A percentile compares a stretch with the other conserved stretches of the same genome.
Evolutionary conservation across 176 grass and related monocot species (phyloP).

Genomic region (Eleusine indica): DNA sequence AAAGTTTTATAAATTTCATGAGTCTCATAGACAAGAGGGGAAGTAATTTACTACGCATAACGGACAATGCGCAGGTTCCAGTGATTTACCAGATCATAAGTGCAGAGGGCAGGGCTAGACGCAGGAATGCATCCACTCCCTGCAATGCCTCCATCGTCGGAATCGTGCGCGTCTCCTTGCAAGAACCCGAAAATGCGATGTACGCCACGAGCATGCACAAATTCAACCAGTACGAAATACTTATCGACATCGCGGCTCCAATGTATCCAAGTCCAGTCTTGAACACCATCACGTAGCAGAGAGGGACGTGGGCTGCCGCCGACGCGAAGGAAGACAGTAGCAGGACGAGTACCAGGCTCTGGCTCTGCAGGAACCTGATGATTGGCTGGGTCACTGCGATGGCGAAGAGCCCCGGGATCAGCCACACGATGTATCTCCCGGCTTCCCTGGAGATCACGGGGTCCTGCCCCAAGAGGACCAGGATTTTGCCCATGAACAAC

Average conservation of each 20-base stretch:
- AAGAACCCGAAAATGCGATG: constrained; percentile 56
- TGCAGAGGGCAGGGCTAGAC: constrained; percentile 75
- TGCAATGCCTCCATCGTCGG: constrained; percentile 53
- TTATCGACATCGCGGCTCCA: constrained; percentile 71
- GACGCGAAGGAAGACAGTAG: constrained; percentile 47
- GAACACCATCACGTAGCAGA: constrained; percentile 82
- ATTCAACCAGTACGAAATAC: constrained; percentile 77
- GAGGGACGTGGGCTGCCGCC: constrained; percentile 60
- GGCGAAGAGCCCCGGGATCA: constrained; percentile 78
- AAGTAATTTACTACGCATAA: background rate
- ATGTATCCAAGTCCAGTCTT: constrained; percentile 51
- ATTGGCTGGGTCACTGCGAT: constrained; percentile 58
- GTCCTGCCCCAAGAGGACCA: constrained; percentile 65
- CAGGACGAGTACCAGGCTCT: constrained; percentile 71
- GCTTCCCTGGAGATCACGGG: constrained; percentile 59
- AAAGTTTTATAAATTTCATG: background rate
- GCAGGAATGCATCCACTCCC: constrained; percentile 62
- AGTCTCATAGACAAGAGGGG: background rate
- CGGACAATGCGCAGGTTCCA: background rate
- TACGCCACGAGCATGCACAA: constrained; percentile 58
- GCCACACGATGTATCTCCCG: constrained; percentile 65
- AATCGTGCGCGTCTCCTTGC: constrained; percentile 53
- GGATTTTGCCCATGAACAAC: constrained; percentile 71
- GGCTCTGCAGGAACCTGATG: constrained; percentile 67
- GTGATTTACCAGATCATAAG: constrained; percentile 75